A percentile compares a stretch with the other conserved stretches of the same genome.
Evolutionary conservation across 805 yeast genomes (phyloP).

Genomic region (Priceomyces melissophilus): DNA sequence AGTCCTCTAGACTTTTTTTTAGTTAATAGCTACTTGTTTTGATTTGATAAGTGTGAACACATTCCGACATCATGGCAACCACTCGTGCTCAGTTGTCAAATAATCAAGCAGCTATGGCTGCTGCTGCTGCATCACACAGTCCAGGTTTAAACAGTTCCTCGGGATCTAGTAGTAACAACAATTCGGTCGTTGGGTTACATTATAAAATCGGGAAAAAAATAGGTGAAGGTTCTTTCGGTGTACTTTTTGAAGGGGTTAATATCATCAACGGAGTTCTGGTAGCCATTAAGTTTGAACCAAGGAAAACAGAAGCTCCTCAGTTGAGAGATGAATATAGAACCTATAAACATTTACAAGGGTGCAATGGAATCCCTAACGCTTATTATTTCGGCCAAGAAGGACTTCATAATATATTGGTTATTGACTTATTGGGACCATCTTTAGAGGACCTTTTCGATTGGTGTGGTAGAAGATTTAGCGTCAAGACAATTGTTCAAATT

Average conservation of each 20-base stretch:
- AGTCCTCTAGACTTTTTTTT: too few species aligned
- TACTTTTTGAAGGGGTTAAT: slow-evolving; percentile 78
- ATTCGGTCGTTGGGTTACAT: slow-evolving; percentile 57
- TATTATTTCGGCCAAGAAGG: slow-evolving; percentile 87
- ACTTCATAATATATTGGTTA: slow-evolving; percentile 69
- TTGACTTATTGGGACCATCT: slow-evolving; percentile 77
- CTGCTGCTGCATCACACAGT: slow-evolving; percentile 33
- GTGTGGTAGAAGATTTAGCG: slow-evolving; percentile 75
- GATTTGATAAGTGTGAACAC: too few species aligned
- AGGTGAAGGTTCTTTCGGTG: slow-evolving; percentile 87
- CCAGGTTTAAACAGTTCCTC: slow-evolving; percentile 15
- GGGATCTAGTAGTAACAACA: slow-evolving; percentile 21
- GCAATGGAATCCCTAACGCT: slow-evolving; percentile 76
- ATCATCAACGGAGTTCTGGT: slow-evolving; percentile 61
- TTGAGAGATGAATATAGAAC: slow-evolving; percentile 78
- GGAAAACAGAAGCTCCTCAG: slow-evolving; percentile 82
- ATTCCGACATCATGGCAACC: slow-evolving; percentile 13
- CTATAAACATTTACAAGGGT: slow-evolving; percentile 64
- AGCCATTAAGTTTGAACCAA: slow-evolving; percentile 78
- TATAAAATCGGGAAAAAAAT: slow-evolving; percentile 79
- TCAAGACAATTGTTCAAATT: slow-evolving; percentile 68
- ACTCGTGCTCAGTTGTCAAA: slow-evolving; percentile 26
- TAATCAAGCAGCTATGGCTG: slow-evolving; percentile 39
- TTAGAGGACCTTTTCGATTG: slow-evolving; percentile 82
- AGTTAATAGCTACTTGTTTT: too few species aligned